phyloP scores from a whole-genome alignment of 2,329 filamentous ascomycete genomes.

The Verruconis gallopava region DNA sequence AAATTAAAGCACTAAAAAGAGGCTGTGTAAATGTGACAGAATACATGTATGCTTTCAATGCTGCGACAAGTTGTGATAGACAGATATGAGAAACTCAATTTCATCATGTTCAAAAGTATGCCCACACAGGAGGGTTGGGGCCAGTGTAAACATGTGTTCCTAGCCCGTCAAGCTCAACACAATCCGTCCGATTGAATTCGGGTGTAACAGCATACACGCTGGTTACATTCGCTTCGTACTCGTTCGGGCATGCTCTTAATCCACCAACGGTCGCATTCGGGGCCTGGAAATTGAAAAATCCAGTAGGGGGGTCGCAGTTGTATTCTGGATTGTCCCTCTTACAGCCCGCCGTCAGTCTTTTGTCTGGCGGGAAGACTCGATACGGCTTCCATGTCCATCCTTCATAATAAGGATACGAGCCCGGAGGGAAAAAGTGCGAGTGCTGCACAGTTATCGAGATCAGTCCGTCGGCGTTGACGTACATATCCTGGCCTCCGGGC shows the following conservation, averaged over 20 bases:
- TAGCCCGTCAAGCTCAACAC: constrained; percentile 13
- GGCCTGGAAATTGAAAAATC: constrained; percentile 15
- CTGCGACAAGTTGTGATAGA: too few species aligned
- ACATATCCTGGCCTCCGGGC: constrained; percentile 16
- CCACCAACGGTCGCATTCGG: constrained; percentile 13
- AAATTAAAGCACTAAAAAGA: too few species aligned
- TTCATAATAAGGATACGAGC: constrained; percentile 13
- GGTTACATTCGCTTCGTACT: constrained; percentile 6
- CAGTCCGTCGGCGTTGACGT: constrained; percentile 12
- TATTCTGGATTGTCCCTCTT: constrained; percentile 9
- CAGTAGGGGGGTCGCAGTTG: constrained; percentile 14
- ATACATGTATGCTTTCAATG: too few species aligned
- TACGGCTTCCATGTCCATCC: constrained; percentile 15
- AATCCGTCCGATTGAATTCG: constrained; percentile 12
- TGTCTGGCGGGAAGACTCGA: too few species aligned
- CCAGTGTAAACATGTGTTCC: constrained; percentile 15
- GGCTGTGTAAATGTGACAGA: too few species aligned
- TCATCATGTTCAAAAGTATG: too few species aligned
- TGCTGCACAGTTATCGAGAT: constrained; percentile 15
- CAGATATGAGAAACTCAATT: too few species aligned
- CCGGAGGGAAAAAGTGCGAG: constrained; percentile 13
- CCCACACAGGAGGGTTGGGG: constrained; percentile 14
- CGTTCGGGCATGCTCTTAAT: constrained; percentile 13
- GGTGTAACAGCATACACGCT: constrained; percentile 14
- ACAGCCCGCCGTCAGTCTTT: constrained; percentile 12